A percentile compares a stretch with the other conserved stretches of the same genome.
Conservation (phyloP, 495 filamentous ascomycete species). For the Podospora sp. region DNA sequence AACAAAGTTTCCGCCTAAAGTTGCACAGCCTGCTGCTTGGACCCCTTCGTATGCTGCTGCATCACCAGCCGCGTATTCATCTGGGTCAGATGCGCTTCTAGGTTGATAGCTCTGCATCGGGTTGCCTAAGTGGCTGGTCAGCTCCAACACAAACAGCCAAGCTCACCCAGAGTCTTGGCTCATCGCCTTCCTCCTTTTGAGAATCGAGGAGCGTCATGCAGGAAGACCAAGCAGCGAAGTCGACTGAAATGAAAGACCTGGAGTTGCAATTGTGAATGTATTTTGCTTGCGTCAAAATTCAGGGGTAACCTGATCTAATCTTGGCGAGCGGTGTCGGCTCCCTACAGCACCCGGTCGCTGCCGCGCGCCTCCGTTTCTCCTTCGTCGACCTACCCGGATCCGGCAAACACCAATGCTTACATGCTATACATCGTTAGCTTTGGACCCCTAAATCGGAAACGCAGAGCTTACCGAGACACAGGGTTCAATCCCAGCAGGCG, state of each 20-base stretch:
- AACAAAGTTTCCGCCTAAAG: constrained; percentile 1
- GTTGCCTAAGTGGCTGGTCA: neutral
- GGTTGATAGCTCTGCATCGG: neutral
- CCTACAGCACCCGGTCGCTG: neutral
- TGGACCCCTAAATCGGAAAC: neutral
- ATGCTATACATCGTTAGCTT: constrained; percentile 26
- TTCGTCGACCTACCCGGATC: neutral
- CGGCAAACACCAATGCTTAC: constrained; percentile 18
- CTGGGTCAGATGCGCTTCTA: neutral
- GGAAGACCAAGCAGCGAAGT: neutral
- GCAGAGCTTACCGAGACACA: constrained; percentile 58
- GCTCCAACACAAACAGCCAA: neutral
- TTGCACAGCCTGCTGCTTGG: neutral
- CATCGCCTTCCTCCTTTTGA: neutral
- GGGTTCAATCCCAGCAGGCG: constrained; percentile 75
- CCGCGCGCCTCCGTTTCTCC: neutral
- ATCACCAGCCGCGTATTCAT: neutral
- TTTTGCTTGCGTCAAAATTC: no score
- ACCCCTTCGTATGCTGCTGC: neutral
- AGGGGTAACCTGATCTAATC: no score
- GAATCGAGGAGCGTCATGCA: neutral
- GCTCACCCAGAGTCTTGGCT: neutral
- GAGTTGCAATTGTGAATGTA: neutral
- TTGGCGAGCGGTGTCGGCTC: no score
- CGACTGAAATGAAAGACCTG: neutral